Conservation (phyloP, 2,329 filamentous ascomycete genomes). For the Diaporthe citrichinensis region DNA sequence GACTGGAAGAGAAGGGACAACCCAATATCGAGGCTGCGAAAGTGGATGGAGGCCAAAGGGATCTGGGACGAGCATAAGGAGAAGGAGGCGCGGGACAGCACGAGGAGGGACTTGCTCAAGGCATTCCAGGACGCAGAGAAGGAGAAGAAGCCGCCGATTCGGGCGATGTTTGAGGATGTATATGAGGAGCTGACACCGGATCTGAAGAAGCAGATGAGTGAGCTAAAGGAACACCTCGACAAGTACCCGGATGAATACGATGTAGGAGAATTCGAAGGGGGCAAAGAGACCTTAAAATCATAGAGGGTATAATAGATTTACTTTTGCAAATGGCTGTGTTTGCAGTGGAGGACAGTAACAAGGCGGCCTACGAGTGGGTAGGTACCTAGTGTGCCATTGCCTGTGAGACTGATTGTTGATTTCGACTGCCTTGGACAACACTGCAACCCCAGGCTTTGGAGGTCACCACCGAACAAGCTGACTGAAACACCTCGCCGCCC, state of each 20-base stretch:
- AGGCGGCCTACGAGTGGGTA: not conserved
- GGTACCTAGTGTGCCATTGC: not conserved
- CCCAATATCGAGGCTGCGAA: conserved; percentile 54
- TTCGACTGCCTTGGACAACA: not conserved
- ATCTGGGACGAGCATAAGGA: conserved; percentile 91
- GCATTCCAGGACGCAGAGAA: conserved; percentile 89
- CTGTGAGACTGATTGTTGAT: not conserved
- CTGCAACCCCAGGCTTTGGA: not conserved
- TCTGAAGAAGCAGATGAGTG: conserved; percentile 76
- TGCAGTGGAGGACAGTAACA: not conserved
- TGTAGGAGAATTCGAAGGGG: conserved; percentile 52
- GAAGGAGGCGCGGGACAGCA: conserved; percentile 60
- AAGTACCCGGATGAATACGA: conserved; percentile 96
- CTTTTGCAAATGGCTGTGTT: not conserved
- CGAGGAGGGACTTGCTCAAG: conserved; percentile 75
- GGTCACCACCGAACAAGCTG: not conserved
- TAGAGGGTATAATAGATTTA: not conserved
- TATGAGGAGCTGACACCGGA: conserved; percentile 84
- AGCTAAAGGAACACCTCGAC: conserved; percentile 83
- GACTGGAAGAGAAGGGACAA: conserved; percentile 77
- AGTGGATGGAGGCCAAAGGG: conserved; percentile 85
- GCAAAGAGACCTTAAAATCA: conserved; percentile 49
- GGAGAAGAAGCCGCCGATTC: conserved; percentile 82
- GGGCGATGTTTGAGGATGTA: conserved; percentile 85
- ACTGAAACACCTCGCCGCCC: not conserved